These are phyloP conservation scores for Acanthamoeba lenticulata DNA, from an alignment of 208 protist species.

Conservation along the genomic window DNA sequence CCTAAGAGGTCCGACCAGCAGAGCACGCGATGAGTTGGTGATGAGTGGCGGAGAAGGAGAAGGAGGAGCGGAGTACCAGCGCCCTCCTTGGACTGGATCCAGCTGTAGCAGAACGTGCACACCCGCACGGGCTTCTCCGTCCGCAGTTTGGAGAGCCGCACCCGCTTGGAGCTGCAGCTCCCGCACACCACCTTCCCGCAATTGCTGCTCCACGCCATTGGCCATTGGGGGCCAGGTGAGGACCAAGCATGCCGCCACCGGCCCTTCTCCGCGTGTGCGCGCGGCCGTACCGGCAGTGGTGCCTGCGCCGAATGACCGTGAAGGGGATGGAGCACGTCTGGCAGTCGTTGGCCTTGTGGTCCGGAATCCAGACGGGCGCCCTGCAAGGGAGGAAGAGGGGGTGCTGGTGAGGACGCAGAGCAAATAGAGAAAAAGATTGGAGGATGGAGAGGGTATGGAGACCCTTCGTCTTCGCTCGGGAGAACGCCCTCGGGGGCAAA, in stretches of 20 bases:
- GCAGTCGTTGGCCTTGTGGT: background rate
- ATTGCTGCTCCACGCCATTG: background rate
- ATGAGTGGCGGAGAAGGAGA: no score
- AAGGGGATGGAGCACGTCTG: background rate
- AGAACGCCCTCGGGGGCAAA: background rate
- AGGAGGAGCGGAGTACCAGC: background rate
- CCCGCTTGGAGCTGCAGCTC: background rate
- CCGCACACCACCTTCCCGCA: conserved; percentile 41
- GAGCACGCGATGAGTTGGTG: background rate
- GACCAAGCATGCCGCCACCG: background rate
- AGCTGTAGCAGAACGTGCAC: conserved; percentile 31
- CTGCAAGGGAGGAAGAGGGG: background rate
- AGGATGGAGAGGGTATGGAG: no score
- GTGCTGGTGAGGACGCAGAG: background rate
- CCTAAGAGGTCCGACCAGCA: no score
- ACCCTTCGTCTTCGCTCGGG: conserved; percentile 22
- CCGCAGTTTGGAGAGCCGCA: background rate
- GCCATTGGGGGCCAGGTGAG: background rate
- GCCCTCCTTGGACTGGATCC: background rate
- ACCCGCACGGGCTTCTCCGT: conserved; percentile 41
- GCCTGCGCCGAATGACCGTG: conserved; percentile 31
- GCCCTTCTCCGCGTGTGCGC: background rate
- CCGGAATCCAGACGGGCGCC: conserved; percentile 42
- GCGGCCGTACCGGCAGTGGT: background rate
- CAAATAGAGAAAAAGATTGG: background rate